Evolutionary conservation across 192 early-diverging fungal genomes (phyloP).

Genomic region (Coemansia sp.): DNA sequence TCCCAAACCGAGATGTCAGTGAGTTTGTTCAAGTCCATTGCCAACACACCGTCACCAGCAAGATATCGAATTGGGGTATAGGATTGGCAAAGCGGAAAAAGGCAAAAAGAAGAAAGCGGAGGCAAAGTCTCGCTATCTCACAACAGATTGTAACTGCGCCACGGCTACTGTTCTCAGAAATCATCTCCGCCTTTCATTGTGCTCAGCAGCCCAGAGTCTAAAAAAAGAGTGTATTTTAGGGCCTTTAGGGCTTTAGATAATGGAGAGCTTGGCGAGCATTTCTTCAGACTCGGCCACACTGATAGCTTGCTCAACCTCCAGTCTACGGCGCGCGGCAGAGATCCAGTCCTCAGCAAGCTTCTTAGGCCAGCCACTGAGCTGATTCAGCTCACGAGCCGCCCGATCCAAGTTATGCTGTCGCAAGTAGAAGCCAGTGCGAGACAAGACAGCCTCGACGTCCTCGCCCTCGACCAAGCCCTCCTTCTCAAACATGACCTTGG

Average conservation of each 20-base stretch:
- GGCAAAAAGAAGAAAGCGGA: neutral
- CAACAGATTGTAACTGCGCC: neutral
- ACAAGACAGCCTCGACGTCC: conserved; percentile 82
- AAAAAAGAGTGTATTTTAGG: neutral
- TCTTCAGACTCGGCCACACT: conserved; percentile 61
- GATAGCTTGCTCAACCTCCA: conserved; percentile 88
- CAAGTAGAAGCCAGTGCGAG: conserved; percentile 75
- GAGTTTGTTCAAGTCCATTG: conserved; percentile 47
- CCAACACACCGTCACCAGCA: neutral
- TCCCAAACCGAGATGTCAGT: conserved; percentile 59
- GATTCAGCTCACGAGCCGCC: conserved; percentile 89
- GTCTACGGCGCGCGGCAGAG: conserved; percentile 68
- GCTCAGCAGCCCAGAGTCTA: neutral
- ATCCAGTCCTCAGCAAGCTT: conserved; percentile 88
- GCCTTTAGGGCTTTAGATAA: conserved; percentile 15
- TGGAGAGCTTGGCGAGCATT: conserved; percentile 42
- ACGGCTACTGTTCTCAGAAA: neutral
- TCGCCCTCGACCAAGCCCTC: conserved; percentile 79
- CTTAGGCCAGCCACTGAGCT: conserved; percentile 88
- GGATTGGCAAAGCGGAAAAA: neutral
- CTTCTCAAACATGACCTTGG: conserved; percentile 80
- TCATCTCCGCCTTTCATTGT: neutral
- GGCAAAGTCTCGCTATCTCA: neutral
- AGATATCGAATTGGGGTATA: neutral
- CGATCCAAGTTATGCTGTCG: conserved; percentile 75